Base-by-base conservation (phyloP, 208 protist species). In the Trypanosoma avium region DNA sequence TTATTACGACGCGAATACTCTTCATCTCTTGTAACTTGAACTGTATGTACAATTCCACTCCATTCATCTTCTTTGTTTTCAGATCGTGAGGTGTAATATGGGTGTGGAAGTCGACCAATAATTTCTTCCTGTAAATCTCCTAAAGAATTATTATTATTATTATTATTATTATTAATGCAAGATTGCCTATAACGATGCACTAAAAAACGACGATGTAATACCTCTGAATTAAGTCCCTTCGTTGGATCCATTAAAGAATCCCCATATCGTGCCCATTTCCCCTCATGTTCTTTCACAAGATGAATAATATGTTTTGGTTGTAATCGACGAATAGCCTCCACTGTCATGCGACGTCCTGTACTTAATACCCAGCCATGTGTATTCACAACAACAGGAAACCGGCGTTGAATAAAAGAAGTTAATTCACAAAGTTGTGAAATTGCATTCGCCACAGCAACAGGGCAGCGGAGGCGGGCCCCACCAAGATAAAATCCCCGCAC, bases 361-460 rank as follows among this genome's bases (percentile, higher is more conserved):
- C 84, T 77, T 42, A 93, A 72, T 35, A 94, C 84, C 90, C 92
- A 97, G 15, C 92, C 92, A 60, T 97, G 92, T 42, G 89, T 97
- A 75, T 95, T 95, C 33, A 95, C 75, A 13, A 97, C 84, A 4
- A 97, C 77, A 10, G 86, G 84, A 50, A 84, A 72, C 8, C 47
- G 70, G 21, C 42, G 24, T 52, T 75, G 74, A 4, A 90, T 26
- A 4, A 27, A 35, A 10, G 21, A 38, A 3, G 76, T 75, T 43
- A 82, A 54, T 17, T 36, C 70, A 38, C 80, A 86, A 7, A 93
- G 30, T 8, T 68, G 48, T 15, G 63, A 80, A 8, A 93, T 47
- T 4, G 86, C 87, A 47, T 77, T 73, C 13, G 70, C 81, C 15
- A 66, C 66, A 3, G 76, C 56, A 12, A 81, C 55, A 0, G 88